phyloP scores from a whole-genome alignment of 2,329 filamentous ascomycete genomes.

The Pseudogymnoascus sp. region DNA sequence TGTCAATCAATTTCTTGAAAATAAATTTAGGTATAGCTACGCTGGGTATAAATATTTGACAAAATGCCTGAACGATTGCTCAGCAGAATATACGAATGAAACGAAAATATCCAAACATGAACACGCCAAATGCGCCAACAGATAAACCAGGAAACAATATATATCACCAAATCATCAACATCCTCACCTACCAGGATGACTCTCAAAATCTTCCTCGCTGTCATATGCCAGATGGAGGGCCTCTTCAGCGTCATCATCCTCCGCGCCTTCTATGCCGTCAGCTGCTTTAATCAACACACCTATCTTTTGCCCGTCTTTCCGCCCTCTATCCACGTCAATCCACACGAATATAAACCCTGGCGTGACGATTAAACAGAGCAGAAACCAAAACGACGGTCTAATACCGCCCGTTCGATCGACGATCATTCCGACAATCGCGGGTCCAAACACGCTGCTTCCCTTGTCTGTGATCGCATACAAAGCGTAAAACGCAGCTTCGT shows the following conservation, averaged over 20 bases:
- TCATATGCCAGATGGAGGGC: not conserved
- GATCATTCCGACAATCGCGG: slow-evolving; percentile 86
- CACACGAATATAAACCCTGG: slow-evolving; percentile 79
- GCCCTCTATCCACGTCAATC: slow-evolving; percentile 77
- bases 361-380: slow-evolving; percentile 75
- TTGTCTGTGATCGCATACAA: slow-evolving; percentile 98
- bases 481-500: slow-evolving; percentile 92
- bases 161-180: not conserved
- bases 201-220: slow-evolving; percentile 4
- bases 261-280: slow-evolving; percentile 29
- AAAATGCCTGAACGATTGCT: not conserved
- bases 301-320: slow-evolving; percentile 58
- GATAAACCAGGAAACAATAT: not conserved
- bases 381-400: slow-evolving; percentile 83
- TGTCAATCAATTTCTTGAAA: not conserved
- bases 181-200: not conserved
- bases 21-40: not conserved
- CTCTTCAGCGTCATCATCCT: not conserved
- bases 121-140: not conserved
- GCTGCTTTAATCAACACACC: slow-evolving; percentile 52
- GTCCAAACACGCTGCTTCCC: slow-evolving; percentile 87
- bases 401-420: slow-evolving; percentile 79
- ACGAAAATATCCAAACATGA: slow-evolving; percentile 1
- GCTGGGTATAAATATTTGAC: not conserved
- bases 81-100: not conserved